Base-by-base conservation (phyloP, 208 protist genomes). In the Angomonas desouzai region DNA sequence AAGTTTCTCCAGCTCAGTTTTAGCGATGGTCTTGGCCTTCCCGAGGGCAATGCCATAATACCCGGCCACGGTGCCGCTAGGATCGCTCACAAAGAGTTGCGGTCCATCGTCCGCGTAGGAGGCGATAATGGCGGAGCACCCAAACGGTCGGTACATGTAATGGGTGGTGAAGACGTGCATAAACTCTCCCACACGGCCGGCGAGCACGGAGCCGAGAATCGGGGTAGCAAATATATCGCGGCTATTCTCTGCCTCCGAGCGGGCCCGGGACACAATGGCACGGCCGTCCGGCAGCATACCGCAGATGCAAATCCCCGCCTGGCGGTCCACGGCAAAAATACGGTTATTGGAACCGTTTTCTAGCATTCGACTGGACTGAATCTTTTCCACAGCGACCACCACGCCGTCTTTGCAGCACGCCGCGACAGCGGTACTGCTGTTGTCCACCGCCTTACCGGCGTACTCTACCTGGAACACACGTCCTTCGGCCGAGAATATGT, bases 391-490 rank as follows among this genome's bases (percentile, higher is more conserved):
- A 3, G 94, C 98, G 27, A 99, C 67, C 30, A 99, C 98, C 23
- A 99, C 97, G 40, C 99, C 98, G 72, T 99, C 98, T 58, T 86
- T 97, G 75, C 92, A 97, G 63, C 95, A 93, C 27, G 99, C 81
- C 20, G 93, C 98, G 33, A 99, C 75, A 0, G 92, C 97, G 11
- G 98, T 99, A 62, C 97, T 98, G 81, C 91, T 97, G 77, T 98
- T 99, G 58, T 99, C 98, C 20, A 99, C 98, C 1, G 98, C 98
- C 79, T 99, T 99, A 64, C 76, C 74, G 9, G 99, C 99, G 75
- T 99, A 99, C 73, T 99, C 98, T 29, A 99, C 94, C 82, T 99
- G 99, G 81, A 99, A 99, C 1, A 99, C 96, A 33, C 98, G 87
- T 0, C 99, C 99, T 68, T 99, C 98, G 10, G 98, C 98, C 48